Conservation (phyloP, 1,284 basidiomycete species). For the Ustilago hordei region DNA sequence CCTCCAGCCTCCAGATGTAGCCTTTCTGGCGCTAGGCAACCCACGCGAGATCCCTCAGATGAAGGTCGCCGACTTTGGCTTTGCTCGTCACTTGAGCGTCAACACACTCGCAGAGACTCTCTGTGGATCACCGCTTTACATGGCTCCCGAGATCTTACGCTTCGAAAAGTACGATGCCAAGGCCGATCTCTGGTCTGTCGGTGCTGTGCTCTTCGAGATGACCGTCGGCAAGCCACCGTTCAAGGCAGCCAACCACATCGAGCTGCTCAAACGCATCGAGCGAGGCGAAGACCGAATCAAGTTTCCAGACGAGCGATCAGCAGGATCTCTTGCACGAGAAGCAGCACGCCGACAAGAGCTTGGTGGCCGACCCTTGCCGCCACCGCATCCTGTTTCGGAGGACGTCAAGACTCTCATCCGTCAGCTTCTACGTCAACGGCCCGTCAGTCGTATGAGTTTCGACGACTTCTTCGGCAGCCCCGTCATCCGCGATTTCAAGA, state of each 20-base stretch:
- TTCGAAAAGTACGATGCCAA: slow-evolving; percentile 99
- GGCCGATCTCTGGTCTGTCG: slow-evolving; percentile 97
- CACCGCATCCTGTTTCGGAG: slow-evolving; percentile 74
- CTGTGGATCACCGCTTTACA: slow-evolving; percentile 97
- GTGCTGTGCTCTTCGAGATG: slow-evolving; percentile 97
- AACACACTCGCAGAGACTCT: slow-evolving; percentile 96
- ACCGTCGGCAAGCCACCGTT: slow-evolving; percentile 91
- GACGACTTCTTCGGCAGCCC: slow-evolving; percentile 85
- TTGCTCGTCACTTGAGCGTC: slow-evolving; percentile 89
- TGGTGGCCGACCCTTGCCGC: slow-evolving; percentile 58
- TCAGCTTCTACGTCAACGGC: slow-evolving; percentile 82
- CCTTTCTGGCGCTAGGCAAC: slow-evolving; percentile 85
- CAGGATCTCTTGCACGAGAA: slow-evolving; percentile 59
- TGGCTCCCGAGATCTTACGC: slow-evolving; percentile 97
- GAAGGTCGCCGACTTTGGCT: slow-evolving; percentile 89
- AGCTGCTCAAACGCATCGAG: slow-evolving; percentile 93
- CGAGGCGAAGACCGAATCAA: slow-evolving; percentile 78
- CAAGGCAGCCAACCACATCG: slow-evolving; percentile 94
- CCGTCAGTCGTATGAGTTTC: slow-evolving; percentile 86
- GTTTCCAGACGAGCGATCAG: slow-evolving; percentile 78
- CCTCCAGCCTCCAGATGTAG: slow-evolving; percentile 82
- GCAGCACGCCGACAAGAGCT: slow-evolving; percentile 54
- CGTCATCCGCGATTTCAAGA: slow-evolving; percentile 50
- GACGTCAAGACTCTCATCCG: slow-evolving; percentile 93
- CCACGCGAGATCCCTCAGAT: slow-evolving; percentile 76